Percentiles rank a stretch among this genome's conserved stretches.
Evolutionary conservation across 2,329 filamentous ascomycete species (phyloP).

Genomic region (Penicillium sp.): DNA sequence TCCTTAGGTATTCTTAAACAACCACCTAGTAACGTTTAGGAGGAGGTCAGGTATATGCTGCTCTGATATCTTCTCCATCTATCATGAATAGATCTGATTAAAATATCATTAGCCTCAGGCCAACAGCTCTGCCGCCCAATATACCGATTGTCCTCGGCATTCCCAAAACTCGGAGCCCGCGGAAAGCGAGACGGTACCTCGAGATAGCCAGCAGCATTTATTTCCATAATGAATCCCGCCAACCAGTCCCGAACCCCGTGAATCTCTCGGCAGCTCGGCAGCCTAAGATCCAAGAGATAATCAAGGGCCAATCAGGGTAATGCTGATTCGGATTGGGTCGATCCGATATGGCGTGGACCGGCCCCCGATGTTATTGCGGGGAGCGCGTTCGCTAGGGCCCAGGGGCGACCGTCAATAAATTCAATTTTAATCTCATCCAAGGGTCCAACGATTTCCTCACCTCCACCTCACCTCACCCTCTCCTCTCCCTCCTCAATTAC

Average conservation of each 20-base stretch:
- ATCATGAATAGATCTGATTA: neutral
- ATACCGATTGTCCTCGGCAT: neutral
- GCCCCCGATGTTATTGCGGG: neutral
- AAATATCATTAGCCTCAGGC: neutral
- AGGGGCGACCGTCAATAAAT: constrained; percentile 1
- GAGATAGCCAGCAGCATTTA: neutral
- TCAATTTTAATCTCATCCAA: neutral
- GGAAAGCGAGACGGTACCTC: constrained; percentile 2
- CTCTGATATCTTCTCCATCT: too few species aligned
- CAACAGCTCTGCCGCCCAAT: neutral
- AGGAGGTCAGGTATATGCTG: too few species aligned
- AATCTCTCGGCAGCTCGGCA: constrained; percentile 5
- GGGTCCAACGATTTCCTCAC: neutral
- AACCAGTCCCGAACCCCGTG: constrained; percentile 1
- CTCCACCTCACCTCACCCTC: constrained; percentile 10
- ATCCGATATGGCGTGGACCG: constrained; percentile 33
- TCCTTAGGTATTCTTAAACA: too few species aligned
- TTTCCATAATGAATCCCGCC: neutral
- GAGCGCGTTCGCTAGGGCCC: neutral
- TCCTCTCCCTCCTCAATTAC: constrained; percentile 1
- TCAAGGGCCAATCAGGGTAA: constrained; percentile 19
- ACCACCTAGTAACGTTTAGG: too few species aligned
- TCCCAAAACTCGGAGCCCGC: neutral
- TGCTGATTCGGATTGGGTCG: constrained; percentile 27
- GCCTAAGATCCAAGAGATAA: too few species aligned